A percentile compares a stretch with the other conserved stretches of the same genome.
Conservation (phyloP, 2,329 filamentous ascomycete species). For the Orbilia javanica region DNA sequence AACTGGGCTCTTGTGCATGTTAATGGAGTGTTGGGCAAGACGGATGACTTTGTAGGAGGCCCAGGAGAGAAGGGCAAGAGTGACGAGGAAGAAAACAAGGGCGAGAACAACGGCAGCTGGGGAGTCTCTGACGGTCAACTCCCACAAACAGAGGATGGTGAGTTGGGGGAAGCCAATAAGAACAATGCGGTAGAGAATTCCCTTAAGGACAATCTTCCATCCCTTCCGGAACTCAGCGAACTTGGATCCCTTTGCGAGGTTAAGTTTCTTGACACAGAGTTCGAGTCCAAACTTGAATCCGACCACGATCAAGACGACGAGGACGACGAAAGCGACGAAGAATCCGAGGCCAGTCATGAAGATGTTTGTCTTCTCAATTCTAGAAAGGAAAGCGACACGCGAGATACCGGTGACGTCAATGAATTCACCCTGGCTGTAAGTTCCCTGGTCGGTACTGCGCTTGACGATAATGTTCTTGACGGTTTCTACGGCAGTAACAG, state of each 20-base stretch:
- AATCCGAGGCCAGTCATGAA: conserved; percentile 92
- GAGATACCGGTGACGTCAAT: conserved; percentile 82
- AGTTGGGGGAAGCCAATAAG: conserved; percentile 94
- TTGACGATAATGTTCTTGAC: conserved; percentile 60
- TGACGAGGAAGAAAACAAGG: conserved; percentile 86
- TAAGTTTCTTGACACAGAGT: conserved; percentile 77
- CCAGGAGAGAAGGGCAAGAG: conserved; percentile 83
- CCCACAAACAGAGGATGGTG: conserved; percentile 90
- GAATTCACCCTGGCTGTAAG: conserved; percentile 61
- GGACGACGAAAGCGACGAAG: conserved; percentile 84
- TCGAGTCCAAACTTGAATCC: conserved; percentile 87
- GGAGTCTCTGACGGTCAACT: conserved; percentile 88
- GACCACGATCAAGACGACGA: conserved; percentile 79
- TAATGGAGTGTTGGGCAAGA: conserved; percentile 86
- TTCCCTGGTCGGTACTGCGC: conserved; percentile 48
- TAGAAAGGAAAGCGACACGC: conserved; percentile 85
- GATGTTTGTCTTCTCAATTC: conserved; percentile 89
- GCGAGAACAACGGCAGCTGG: conserved; percentile 86
- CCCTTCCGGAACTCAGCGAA: conserved; percentile 95
- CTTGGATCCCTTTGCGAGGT: conserved; percentile 81
- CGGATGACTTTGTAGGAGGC: conserved; percentile 89
- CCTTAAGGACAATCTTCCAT: conserved; percentile 92
- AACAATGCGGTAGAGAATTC: conserved; percentile 89
- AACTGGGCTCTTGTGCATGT: conserved; percentile 94
- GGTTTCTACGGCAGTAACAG: conserved; percentile 68